Evolutionary conservation across 257 asterid species (phyloP), one percentile per base, ranked within the genome.

Genomic region (Euphrasia confusa): DNA sequence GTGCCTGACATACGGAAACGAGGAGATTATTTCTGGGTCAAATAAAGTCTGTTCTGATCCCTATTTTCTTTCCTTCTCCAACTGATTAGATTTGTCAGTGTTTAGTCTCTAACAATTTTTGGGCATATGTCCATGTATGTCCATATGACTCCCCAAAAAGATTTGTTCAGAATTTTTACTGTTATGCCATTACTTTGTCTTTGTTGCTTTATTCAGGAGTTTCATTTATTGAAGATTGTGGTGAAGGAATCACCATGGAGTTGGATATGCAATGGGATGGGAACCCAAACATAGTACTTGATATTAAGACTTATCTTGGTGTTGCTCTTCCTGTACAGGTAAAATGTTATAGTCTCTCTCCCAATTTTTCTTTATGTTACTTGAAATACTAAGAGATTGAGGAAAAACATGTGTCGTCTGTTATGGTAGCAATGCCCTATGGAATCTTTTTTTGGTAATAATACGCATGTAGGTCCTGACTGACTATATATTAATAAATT

Each of bases 251-350:
- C 78, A 93, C 99, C 69, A 79, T 93, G 95, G 99, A 93, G 78
- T 72, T 93, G 74, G 99, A 87, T 76, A 93, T 93, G 96, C 87
- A 93, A 69, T 93, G 99, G 99, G 99, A 93, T 75, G 99, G 99
- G 45, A 93, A 93, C 72, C 97, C 99, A 48, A 93, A 68, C 71
- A 87, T 89, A 52, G 63, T 87, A 69, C 97, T 93, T 48, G 99
- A 89, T 80, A 93, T 93, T 72, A 89, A 89, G 84, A 93, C 99
- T 65, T 89, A 89, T 63, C 80, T 93, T 56, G 97, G 99, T 69
- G 96, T 93, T 58, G 79, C 84, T 64, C 80, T 93, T 39, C 99
- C 99, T 37, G 99, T 93, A 72, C 99, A 93, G 92, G 99, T 89
- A 72, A 78, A 66, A 33, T 55, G 17, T 53, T 53, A 2, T 15